phyloP scores from a whole-genome alignment of 140 eudicot genomes.

The Senecio squalidus region DNA sequence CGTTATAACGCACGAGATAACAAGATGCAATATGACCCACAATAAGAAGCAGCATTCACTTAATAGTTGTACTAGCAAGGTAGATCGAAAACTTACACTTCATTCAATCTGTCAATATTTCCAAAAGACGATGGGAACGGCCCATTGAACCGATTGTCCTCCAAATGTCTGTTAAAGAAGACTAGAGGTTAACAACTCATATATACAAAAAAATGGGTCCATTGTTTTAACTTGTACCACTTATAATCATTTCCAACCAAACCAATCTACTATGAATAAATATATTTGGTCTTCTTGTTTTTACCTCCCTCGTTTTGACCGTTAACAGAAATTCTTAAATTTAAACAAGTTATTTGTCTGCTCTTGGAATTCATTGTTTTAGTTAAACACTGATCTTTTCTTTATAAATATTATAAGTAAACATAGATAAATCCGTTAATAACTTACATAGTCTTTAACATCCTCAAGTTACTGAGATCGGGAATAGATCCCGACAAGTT shows the following conservation, averaged over 20 bases:
- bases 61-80: slow-evolving; percentile 14
- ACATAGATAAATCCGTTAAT: no score
- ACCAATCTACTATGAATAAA: not conserved
- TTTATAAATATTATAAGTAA: no score
- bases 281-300: slow-evolving; percentile 2
- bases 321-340: not conserved
- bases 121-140: slow-evolving; percentile 67
- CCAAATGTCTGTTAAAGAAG: slow-evolving; percentile 60
- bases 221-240: slow-evolving; percentile 9
- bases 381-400: no score
- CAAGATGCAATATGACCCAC: slow-evolving; percentile 16
- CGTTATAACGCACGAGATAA: not conserved
- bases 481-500: slow-evolving; percentile 70
- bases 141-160: slow-evolving; percentile 62
- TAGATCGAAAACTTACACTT: slow-evolving; percentile 52
- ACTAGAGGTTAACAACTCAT: not conserved
- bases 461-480: slow-evolving; percentile 51
- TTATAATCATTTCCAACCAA: slow-evolving; percentile 2
- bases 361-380: not conserved
- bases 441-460: slow-evolving; percentile 61
- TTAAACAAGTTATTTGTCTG: not conserved
- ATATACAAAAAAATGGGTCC: slow-evolving; percentile 21
- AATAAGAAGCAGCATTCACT: slow-evolving; percentile 13
- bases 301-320: not conserved
- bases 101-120: slow-evolving; percentile 43